Conservation (phyloP, 805 yeast species). For the Candida quercuum region DNA sequence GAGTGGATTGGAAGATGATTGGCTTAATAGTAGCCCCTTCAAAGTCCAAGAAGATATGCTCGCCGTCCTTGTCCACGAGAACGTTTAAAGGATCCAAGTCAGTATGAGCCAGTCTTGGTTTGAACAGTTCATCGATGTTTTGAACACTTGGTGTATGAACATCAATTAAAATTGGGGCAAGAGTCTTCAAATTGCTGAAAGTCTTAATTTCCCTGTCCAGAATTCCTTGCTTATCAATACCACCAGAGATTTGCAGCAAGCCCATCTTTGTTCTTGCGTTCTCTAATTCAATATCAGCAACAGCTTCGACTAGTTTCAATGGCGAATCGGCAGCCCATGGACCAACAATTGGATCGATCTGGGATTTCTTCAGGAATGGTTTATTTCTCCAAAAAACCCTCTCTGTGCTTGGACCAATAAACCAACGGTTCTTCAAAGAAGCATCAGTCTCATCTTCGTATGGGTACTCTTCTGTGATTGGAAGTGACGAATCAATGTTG, state of each 20-base stretch:
- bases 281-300: constrained; percentile 65
- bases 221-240: constrained; percentile 37
- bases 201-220: constrained; percentile 50
- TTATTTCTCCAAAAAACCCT: constrained; percentile 71
- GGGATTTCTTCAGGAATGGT: constrained; percentile 42
- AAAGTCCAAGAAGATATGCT: constrained; percentile 65
- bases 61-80: constrained; percentile 37
- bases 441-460: constrained; percentile 60
- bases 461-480: constrained; percentile 23
- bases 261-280: constrained; percentile 47
- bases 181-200: constrained; percentile 50
- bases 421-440: constrained; percentile 62
- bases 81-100: constrained; percentile 92
- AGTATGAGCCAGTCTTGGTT: constrained; percentile 72
- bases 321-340: constrained; percentile 70
- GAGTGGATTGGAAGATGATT: constrained; percentile 69
- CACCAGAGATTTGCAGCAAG: constrained; percentile 46
- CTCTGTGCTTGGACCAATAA: constrained; percentile 87
- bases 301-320: constrained; percentile 53
- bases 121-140: constrained; percentile 53
- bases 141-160: constrained; percentile 49
- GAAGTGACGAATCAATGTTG: constrained; percentile 52
- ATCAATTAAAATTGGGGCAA: constrained; percentile 56
- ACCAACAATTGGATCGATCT: constrained; percentile 52
- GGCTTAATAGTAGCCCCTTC: constrained; percentile 83